Conservation (phyloP, 352 stramenopile genomes). For the Globisporangium takayamanum region DNA sequence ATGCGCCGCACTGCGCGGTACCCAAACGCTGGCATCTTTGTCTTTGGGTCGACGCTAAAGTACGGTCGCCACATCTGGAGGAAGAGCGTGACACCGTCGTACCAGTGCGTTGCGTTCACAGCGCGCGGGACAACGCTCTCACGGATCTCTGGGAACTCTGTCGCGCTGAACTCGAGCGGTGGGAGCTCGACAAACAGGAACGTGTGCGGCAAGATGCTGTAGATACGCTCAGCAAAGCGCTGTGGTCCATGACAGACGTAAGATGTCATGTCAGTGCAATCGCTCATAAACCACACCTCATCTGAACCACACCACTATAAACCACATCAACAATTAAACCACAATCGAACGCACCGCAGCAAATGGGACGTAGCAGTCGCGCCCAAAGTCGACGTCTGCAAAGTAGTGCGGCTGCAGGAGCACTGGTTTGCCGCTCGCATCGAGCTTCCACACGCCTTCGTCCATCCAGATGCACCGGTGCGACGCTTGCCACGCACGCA, state of each 20-base stretch:
- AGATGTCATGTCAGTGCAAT: too few species aligned
- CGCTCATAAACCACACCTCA: too few species aligned
- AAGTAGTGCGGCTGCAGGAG: constrained; percentile 71
- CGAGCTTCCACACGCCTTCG: constrained; percentile 75
- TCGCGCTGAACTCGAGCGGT: constrained; percentile 62
- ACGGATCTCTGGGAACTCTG: constrained; percentile 65
- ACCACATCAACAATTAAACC: background rate
- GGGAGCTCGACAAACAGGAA: constrained; percentile 82
- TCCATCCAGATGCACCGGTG: constrained; percentile 71
- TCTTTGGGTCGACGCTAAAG: constrained; percentile 68
- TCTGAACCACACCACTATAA: background rate
- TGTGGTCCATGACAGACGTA: constrained; percentile 9
- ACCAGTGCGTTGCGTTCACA: constrained; percentile 88
- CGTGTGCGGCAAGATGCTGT: constrained; percentile 40
- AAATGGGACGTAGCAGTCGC: constrained; percentile 83
- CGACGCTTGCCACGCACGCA: constrained; percentile 63
- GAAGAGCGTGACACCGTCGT: constrained; percentile 88
- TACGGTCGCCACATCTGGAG: constrained; percentile 56
- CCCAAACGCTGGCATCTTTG: constrained; percentile 63
- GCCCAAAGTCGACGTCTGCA: constrained; percentile 55
- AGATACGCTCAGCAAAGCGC: constrained; percentile 52
- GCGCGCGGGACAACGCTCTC: constrained; percentile 44
- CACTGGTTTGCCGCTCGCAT: constrained; percentile 29
- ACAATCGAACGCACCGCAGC: constrained; percentile 39
- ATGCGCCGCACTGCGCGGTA: constrained; percentile 41